Conservation (phyloP, 2,329 filamentous ascomycete species). For the Seiridium unicorne region DNA sequence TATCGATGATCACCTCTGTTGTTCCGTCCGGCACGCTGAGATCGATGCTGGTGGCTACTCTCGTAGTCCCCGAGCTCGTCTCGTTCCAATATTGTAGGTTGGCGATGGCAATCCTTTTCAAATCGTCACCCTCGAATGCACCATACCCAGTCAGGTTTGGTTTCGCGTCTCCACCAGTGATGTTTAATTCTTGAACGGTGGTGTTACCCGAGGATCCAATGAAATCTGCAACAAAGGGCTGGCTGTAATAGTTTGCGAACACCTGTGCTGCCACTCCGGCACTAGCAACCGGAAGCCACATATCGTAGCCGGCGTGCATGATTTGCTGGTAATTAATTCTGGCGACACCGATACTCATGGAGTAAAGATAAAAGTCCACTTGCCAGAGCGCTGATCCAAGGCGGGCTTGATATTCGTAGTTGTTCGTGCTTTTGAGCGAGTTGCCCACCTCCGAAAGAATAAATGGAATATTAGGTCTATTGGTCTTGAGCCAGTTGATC, state of each 20-base stretch:
- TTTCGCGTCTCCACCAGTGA: conserved; percentile 12
- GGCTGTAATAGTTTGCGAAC: conserved; percentile 34
- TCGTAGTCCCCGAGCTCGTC: conserved; percentile 21
- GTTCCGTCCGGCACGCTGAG: conserved; percentile 19
- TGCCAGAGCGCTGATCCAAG: conserved; percentile 35
- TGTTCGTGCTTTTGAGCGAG: conserved; percentile 27
- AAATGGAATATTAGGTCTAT: conserved; percentile 29
- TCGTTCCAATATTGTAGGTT: conserved; percentile 36
- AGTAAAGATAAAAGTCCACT: conserved; percentile 35
- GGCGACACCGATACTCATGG: conserved; percentile 29
- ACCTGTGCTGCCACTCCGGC: conserved; percentile 27
- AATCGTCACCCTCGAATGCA: conserved; percentile 25
- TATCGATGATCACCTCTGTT: conserved; percentile 22
- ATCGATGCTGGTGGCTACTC: conserved; percentile 20
- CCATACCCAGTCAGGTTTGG: conserved; percentile 27
- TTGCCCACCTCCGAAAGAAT: conserved; percentile 35
- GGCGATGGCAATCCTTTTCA: conserved; percentile 27
- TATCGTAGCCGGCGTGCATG: conserved; percentile 29
- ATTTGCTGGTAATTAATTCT: conserved; percentile 37
- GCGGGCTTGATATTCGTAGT: conserved; percentile 30
- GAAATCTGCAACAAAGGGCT: conserved; percentile 34
- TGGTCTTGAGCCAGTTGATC: conserved; percentile 29
- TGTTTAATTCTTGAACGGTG: conserved; percentile 20
- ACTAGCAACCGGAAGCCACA: conserved; percentile 30
- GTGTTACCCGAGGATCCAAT: conserved; percentile 29